Base-by-base conservation (phyloP, 176 grass and related monocot species). In the Musa troglodytarum region DNA sequence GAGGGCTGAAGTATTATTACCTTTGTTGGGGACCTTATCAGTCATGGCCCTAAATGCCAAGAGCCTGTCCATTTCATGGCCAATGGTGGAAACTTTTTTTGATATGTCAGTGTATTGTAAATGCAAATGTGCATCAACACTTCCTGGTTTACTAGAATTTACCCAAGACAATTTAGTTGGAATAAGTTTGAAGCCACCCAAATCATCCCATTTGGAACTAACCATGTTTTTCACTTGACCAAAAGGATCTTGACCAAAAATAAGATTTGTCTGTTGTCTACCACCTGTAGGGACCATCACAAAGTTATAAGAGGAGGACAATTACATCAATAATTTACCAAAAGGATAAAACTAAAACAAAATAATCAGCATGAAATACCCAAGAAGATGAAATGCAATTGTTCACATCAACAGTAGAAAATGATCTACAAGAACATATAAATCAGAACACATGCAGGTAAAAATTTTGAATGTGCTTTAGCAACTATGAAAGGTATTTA, bases 41-140 rank as follows among this genome's bases (percentile, higher is more conserved):
- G 74, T 29, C 65, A 77, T 82, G 88, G 82, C 86, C 90, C 89
- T 92, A 71, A 85, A 80, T 63, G 80, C 80, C 28, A 88, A 88
- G 71, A 85, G 76, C 81, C 78, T 81, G 65, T 90, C 78, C 79
- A 84, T 75, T 64, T 81, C 66, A 85, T 85, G 89, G 79, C 53
- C 66, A 72, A 77, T 26, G 61, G 81, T 67, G 62, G 89, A 56
- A 72, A 84, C 49, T 52, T 69, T 78, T 79, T 83, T 81, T 20
- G 73, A 78, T 78, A 86, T 26, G 63, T 56, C 82, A 80, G 59
- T 67, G 74, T 78, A 81, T 78, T 83, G 56, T 11, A 77, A 52
- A 50, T 77, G 58, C 57, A 77, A 20, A 15, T 64, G 43, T 17
- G n/a, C n/a, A 19, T 77, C 19, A 64, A 50, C 52, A 59, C 20